Evolutionary conservation across 2,329 filamentous ascomycete genomes (phyloP), one percentile per base, ranked within the genome.

Genomic region (Coniosporium tulheliwenetii): DNA sequence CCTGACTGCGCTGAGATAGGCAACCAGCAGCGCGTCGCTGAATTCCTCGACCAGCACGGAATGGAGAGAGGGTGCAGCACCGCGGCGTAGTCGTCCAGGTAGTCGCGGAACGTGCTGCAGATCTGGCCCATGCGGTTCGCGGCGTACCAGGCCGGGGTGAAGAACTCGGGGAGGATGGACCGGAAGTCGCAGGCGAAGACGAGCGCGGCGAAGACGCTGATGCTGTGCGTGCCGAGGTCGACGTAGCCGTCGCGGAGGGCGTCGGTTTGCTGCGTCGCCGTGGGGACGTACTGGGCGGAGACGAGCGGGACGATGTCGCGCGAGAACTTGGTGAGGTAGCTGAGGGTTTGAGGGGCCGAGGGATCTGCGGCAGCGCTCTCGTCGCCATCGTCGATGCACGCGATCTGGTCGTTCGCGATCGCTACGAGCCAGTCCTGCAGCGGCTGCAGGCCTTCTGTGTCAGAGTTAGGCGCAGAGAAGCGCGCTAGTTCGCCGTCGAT

Each of bases 371-470:
- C 19, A 44, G 75, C 76, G 45, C 85, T 81, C 49, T 81, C 81
- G 55, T 72, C 64, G 32, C 59, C 58, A 41, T 96, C 93, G 59
- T 96, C 91, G 53, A 98, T 94, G 61, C 86, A 95, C 42, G 87
- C 87, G 57, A 98, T 96, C 60, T 98, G 91, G 63, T 98, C 91
- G 64, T 98, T 98, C 50, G 93, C 91, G 43, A 93, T 85, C 37
- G 91, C 87, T 40, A 98, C 79, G 42, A 98, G 79, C 86, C 89
- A 98, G 64, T 98, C 91, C 54, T 79, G 75, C 36, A 79, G 58
- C 14, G 70, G 60, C 57, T 93, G 84, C 26, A 94, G 67, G 2
- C 81, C 76, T 57, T 93, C 85, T 13, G 57, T 47, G 53, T 82
- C 79, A 12, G 77, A 73, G 40, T 43, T 63, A 51, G 44, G 63